Base-by-base conservation (phyloP, 2,329 filamentous ascomycete species). In the Aspergillaceae sp. region DNA sequence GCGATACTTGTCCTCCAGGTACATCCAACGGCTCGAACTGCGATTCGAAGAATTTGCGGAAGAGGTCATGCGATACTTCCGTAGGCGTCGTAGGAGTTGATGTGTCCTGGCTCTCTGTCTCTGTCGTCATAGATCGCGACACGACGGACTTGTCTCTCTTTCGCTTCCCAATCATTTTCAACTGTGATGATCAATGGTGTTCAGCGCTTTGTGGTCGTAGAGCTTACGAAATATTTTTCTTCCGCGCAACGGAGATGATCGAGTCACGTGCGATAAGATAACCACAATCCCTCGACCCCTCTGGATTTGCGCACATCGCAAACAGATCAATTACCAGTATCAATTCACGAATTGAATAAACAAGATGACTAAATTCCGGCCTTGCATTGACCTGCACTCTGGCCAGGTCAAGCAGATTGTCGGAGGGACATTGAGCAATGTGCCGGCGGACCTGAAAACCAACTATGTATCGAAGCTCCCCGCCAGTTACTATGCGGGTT, bases 361-460 rank as follows among this genome's bases (percentile, higher is more conserved):
- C 46, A 71, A 51, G 38, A 95, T 98, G 92, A 97, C 92, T 2
- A 82, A 84, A 57, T 98, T 98, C 63, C 79, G 92, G 35, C 92
- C 92, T 19, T 98, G 92, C 64, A 97, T 98, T 68, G 92, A 98
- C 71, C 79, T 98, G 44, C 92, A 98, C 68, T 84, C 90, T n/a
- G 92, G 92, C 9, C 84, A 91, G 64, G 92, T 98, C 49, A 98
- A 98, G 74, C 92, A 98, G 68, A 98, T 98, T 57, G 90, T 98
- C 36, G 92, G 92, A 56, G 91, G 92, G 49, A 97, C 92, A 1
- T 78, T 98, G 51, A 84, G 85, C 69, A 78, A 78, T 63, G 66
- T 76, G 6, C 78, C 79, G 1, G 66, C 75, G 5, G 75, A 79
- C 47, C 77, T 97, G 47, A 85, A 88, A 71, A 97, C 91, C 41